phyloP scores from a whole-genome alignment of 2,329 filamentous ascomycete genomes.

The Exophiala spinifera region DNA sequence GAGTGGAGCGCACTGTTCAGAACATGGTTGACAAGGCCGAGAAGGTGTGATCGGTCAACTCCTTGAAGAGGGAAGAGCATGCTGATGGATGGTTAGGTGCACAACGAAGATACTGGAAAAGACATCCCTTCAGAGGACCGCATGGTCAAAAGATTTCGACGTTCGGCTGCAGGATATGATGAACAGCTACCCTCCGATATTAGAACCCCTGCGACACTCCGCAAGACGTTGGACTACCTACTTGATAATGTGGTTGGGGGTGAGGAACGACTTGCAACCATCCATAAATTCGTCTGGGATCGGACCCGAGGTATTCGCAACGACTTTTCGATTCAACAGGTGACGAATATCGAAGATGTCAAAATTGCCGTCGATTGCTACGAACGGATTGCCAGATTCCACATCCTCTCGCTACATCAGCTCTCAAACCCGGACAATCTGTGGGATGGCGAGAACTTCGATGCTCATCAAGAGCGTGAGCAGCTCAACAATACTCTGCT shows the following conservation, averaged over 20 bases:
- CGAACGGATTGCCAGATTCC: constrained; percentile 62
- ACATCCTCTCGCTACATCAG: constrained; percentile 60
- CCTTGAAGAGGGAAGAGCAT: background rate
- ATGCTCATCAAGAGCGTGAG: constrained; percentile 60
- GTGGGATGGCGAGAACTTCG: constrained; percentile 50
- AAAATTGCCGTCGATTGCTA: constrained; percentile 57
- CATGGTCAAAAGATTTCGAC: constrained; percentile 64
- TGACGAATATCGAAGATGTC: constrained; percentile 56
- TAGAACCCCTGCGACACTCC: constrained; percentile 52
- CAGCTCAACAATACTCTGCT: constrained; percentile 62
- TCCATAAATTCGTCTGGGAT: constrained; percentile 65
- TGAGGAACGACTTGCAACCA: constrained; percentile 47
- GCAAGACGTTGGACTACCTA: constrained; percentile 48
- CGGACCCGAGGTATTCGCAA: constrained; percentile 63
- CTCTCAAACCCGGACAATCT: constrained; percentile 52
- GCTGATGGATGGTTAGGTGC: constrained; percentile 19
- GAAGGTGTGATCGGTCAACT: constrained; percentile 45
- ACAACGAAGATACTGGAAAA: constrained; percentile 21
- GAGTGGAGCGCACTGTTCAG: constrained; percentile 60
- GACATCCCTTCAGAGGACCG: constrained; percentile 47
- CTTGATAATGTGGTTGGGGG: constrained; percentile 52
- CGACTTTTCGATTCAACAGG: constrained; percentile 62
- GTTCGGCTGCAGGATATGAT: constrained; percentile 61
- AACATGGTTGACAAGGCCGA: constrained; percentile 61
- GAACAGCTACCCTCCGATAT: constrained; percentile 63